Base-by-base conservation (phyloP, 495 filamentous ascomycete species). In the Trichoderma virens region DNA sequence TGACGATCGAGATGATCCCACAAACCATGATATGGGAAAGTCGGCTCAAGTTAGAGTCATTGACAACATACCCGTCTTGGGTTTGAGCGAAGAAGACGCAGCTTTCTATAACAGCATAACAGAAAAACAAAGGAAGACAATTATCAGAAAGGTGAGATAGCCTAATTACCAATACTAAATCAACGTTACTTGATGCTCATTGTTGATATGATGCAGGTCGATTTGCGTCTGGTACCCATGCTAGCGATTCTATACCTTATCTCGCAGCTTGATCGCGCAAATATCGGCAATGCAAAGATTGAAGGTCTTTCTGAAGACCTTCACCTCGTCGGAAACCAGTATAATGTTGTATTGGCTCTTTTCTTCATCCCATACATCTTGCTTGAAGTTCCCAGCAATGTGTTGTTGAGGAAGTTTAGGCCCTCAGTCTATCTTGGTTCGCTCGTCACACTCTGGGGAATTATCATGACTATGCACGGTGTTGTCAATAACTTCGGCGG, bases 401-500 rank as follows among this genome's bases (percentile, higher is more conserved):
- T 95, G 62, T 73, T 95, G 16, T 81, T 95, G 45, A 93, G 93
- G 72, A 81, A 81, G 0, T 68, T 87, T 39, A 76, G 73, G 4
- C 77, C 77, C 3, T 74, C 72, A 0, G 20, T 70, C 20, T 74
- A 71, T 62, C 69, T 73, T 56, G 47, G 47, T 2, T 77, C 82
- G 18, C 85, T 91, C 63, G 79, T 80, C 39, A 72, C 80, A 9
- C 72, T 82, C 8, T 91, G 89, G 89, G 88, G 87, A 13, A 80
- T 89, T 62, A 80, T 89, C 65, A 86, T 88, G 16, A 88, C 82
- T 25, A 76, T 86, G 34, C 86, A 86, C 0, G 89, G 88, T 4
- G 75, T 90, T 31, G 78, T 81, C 8, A 79, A 85, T 25, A 84
- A 70, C 68, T 88, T 86, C 66, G 82, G 68, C n/a, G 64, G 65